Evolutionary conservation across 768 basidiomycete species (phyloP), one percentile per base, ranked within the genome.

Genomic region (Trametes meyenii): DNA sequence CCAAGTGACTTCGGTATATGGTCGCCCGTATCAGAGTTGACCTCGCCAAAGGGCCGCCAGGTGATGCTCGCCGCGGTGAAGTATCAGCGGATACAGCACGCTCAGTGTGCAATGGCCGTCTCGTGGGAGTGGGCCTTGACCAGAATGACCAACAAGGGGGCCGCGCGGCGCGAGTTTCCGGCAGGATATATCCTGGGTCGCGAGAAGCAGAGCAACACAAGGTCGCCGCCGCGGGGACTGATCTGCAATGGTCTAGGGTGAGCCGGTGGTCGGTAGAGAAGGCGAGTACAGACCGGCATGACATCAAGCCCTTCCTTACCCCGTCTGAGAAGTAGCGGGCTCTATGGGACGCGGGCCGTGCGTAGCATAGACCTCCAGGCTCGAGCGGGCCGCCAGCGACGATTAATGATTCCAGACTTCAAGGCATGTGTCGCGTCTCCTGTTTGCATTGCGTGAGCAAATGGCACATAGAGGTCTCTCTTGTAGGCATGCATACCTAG

Each of bases 241-340:
- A 36, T 40, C 46, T 50, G 39, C 35, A 39, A 29, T 36, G 58
- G 49, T 59, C 42, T 52, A 38, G 51, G 39, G 50, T 40, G 19
- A 55, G 60, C 39, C 38, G 52, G 51, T 49, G 53, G 46, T 38
- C 58, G 58, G 58, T 54, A 49, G 45, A 61, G 60, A 55, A 61
- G 52, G 11, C 6, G 51, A 48, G 12, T 13, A 46, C 58, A n/a
- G 11, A 60, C 60, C 60, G 52, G 52, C 60, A 61, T 61, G 60
- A 61, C 60, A 61, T 61, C 60, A 61, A 61, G 46, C 21, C 44
- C 21, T 54, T 24, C 36, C 49, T 43, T 39, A 26, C 26, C 53
- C 60, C 14, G 19, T 49, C 35, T 19, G 26, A 61, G 60, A 54
- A 54, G 19, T 14, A 33, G 39, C 60, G 52, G 60, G 17, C 38